Base-by-base conservation (phyloP, 495 filamentous ascomycete genomes). In the Penicillium coffeae region DNA sequence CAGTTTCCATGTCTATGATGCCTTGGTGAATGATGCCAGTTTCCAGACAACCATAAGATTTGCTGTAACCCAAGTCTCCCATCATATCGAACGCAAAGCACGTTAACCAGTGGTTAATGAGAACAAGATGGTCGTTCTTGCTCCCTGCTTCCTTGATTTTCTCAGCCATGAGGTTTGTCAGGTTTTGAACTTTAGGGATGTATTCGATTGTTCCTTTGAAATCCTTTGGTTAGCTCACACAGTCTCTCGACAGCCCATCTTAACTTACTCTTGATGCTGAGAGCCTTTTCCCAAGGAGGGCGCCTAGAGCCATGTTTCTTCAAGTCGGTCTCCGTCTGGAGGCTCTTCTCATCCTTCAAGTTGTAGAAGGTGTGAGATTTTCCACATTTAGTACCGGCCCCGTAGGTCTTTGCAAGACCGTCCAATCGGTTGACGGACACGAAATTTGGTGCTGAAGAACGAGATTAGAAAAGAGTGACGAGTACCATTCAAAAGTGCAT, bases 71-170 rank as follows among this genome's bases (percentile, higher is more conserved):
- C 15, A 44, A 20, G 8, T 32, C 22, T 1, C 41, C 41, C 22
- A 44, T 27, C 41, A 34, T 44, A 34, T 44, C 41, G 25, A 44
- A 44, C 3, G 15, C 41, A 33, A 44, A 44, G 14, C 41, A 32
- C 25, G 32, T 44, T 16, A 44, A 16, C 41, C 41, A 44, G 41
- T 44, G 41, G 25, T 44, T 44, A 8, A 44, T 33, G 8, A 44
- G 22, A 13, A 44, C 41, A 15, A 22, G 25, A 9, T 21, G 32
- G 8, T 44, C 41, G 14, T 34, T 27, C 25, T 44, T 32, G 8
- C 27, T 15, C 1, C 12, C n/a, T 33, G 41, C 41, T 44, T 44
- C 34, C 25, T 22, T 4, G 27, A 44, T 44, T 20, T 27, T 32
- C 25, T 34, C 27, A 34, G 19, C 20, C 41, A 44, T 44, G 3